Percentiles rank a stretch among this genome's conserved stretches.
These are phyloP conservation scores for Tetrahymena thermophila DNA, from an alignment of 73 alveolate species.

Conservation along the genomic window DNA sequence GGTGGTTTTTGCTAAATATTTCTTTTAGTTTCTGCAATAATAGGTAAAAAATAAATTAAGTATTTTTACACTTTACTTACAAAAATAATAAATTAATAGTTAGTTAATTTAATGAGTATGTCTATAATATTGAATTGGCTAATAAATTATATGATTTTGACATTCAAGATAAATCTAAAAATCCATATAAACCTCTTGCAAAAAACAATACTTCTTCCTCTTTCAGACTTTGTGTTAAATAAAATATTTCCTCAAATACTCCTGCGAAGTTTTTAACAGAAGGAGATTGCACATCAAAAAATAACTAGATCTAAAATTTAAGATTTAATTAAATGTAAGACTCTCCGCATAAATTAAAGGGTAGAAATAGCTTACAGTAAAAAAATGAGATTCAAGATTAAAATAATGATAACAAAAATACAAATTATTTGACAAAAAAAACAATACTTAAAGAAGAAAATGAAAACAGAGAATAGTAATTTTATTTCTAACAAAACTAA, in stretches of 20 bases:
- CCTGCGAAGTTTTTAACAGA: not conserved
- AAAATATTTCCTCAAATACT: not conserved
- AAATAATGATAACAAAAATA: no score
- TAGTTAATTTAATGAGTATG: not conserved
- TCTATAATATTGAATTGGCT: not conserved
- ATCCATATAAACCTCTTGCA: not conserved
- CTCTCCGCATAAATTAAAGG: not conserved
- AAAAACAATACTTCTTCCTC: not conserved
- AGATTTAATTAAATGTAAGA: not conserved
- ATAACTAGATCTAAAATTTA: not conserved
- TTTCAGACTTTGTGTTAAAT: not conserved
- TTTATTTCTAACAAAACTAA: no score
- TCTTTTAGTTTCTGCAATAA: not conserved
- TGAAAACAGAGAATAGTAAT: not conserved
- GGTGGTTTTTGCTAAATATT: not conserved
- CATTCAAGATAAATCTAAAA: not conserved
- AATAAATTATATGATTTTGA: not conserved
- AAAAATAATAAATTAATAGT: not conserved
- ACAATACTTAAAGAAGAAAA: no score
- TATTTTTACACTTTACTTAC: not conserved
- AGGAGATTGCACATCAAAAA: not conserved
- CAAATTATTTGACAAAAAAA: no score
- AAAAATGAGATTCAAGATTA: not conserved
- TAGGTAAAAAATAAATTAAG: not conserved
- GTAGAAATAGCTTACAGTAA: no score